A percentile compares a stretch with the other conserved stretches of the same genome.
Evolutionary conservation across 495 filamentous ascomycete genomes (phyloP).

Genomic region (Hypomontagnella submonticulosa): DNA sequence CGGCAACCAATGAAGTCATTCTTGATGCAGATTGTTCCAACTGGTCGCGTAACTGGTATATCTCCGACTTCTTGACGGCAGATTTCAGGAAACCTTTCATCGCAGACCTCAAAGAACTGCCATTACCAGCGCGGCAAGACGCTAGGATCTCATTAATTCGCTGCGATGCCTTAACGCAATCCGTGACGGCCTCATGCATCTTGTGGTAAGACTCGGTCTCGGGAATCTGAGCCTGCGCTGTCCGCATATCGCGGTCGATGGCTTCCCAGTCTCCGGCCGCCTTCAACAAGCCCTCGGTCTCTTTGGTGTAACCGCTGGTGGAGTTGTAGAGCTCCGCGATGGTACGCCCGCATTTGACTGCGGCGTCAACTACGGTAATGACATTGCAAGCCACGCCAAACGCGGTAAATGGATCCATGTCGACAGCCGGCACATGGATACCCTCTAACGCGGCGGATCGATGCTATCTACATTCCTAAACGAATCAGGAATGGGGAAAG

Average conservation of each 20-base stretch:
- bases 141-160: neutral
- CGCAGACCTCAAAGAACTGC: neutral
- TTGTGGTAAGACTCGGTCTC: neutral
- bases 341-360: neutral
- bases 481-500: no score
- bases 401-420: neutral
- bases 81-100: neutral
- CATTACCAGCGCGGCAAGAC: neutral
- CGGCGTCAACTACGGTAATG: neutral
- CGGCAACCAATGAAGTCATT: neutral
- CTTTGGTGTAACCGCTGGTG: neutral
- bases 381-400: conserved; percentile 1
- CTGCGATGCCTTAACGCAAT: neutral
- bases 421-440: no score
- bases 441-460: no score
- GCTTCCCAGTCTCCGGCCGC: neutral
- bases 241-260: neutral
- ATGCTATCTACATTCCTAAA: no score
- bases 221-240: neutral
- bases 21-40: neutral
- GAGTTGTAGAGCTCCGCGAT: neutral
- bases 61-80: neutral
- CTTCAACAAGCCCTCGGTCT: neutral
- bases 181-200: neutral
- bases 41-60: neutral